Percentiles rank a stretch among this genome's conserved stretches.
phyloP scores from a whole-genome alignment of 768 basidiomycete genomes.

The Daedalea quercina region DNA sequence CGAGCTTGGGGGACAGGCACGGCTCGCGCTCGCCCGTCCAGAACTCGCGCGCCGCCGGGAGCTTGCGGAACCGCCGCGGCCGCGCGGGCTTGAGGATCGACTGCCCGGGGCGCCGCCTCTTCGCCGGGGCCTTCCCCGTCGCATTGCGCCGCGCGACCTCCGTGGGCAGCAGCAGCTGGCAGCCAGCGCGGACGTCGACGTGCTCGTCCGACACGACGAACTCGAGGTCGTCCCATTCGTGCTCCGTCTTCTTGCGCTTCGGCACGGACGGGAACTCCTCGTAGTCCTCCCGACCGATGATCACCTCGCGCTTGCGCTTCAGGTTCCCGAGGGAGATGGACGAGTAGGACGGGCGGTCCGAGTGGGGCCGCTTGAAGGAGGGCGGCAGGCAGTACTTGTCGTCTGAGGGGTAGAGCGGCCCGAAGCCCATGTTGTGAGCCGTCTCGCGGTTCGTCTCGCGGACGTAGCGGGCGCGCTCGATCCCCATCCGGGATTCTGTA shows the following conservation, averaged over 20 bases:
- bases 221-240: background rate
- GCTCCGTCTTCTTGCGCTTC: background rate
- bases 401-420: constrained; percentile 7
- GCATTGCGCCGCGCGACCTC: too few relatives aligned
- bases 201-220: background rate
- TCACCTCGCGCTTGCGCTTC: constrained; percentile 4
- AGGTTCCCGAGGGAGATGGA: constrained; percentile 3
- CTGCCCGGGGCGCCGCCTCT: background rate
- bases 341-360: background rate
- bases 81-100: constrained; percentile 7
- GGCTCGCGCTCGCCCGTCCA: background rate
- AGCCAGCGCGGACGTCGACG: background rate
- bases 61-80: background rate
- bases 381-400: background rate
- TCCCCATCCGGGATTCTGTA: constrained; percentile 9
- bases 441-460: constrained; percentile 10
- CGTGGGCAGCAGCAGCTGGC: background rate
- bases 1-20: constrained; percentile 6
- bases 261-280: background rate
- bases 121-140: background rate
- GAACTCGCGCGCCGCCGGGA: too few relatives aligned
- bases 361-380: constrained; percentile 3
- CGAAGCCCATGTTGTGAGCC: constrained; percentile 5
- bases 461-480: constrained; percentile 9
- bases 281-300: background rate